Evolutionary conservation across 495 filamentous ascomycete species (phyloP).

Genomic region (Xylaria sp.): DNA sequence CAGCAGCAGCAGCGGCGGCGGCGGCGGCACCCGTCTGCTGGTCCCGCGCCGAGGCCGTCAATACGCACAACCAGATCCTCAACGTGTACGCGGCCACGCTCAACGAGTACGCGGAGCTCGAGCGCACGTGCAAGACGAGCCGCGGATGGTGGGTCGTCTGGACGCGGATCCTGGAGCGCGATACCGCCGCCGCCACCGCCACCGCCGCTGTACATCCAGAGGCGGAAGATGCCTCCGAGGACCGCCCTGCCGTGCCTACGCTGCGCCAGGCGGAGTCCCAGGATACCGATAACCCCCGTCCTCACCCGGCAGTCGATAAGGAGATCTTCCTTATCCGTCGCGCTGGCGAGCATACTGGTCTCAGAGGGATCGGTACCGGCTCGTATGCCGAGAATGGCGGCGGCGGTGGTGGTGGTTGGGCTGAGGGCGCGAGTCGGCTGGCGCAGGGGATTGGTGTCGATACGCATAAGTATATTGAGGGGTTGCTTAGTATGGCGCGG

Average conservation of each 20-base stretch:
- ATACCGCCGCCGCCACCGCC: too few species aligned
- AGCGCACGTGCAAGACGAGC: constrained; percentile 89
- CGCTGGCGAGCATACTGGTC: constrained; percentile 67
- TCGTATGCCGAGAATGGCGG: constrained; percentile 47
- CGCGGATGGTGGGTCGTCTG: constrained; percentile 98
- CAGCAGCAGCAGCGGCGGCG: too few species aligned
- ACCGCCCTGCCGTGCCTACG: constrained; percentile 32
- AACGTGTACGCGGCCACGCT: constrained; percentile 73
- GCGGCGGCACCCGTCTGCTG: too few species aligned
- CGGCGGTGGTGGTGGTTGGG: constrained; percentile 51
- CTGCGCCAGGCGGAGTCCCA: constrained; percentile 31
- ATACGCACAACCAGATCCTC: constrained; percentile 85
- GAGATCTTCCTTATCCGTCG: constrained; percentile 83
- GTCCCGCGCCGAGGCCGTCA: constrained; percentile 89
- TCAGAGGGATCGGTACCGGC: constrained; percentile 46
- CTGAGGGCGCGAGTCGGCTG: constrained; percentile 68
- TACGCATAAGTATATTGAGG: constrained; percentile 85
- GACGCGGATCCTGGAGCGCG: constrained; percentile 70
- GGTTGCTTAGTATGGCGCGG: constrained; percentile 75
- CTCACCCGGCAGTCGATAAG: constrained; percentile 47
- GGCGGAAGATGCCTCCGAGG: not conserved
- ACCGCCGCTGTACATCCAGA: too few species aligned
- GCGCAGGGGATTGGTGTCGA: constrained; percentile 91
- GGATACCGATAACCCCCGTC: constrained; percentile 39
- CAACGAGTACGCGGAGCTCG: constrained; percentile 65